These are phyloP conservation scores for Ophiocordyceps australis DNA, from an alignment of 2,329 filamentous ascomycete species.

Conservation along the genomic window DNA sequence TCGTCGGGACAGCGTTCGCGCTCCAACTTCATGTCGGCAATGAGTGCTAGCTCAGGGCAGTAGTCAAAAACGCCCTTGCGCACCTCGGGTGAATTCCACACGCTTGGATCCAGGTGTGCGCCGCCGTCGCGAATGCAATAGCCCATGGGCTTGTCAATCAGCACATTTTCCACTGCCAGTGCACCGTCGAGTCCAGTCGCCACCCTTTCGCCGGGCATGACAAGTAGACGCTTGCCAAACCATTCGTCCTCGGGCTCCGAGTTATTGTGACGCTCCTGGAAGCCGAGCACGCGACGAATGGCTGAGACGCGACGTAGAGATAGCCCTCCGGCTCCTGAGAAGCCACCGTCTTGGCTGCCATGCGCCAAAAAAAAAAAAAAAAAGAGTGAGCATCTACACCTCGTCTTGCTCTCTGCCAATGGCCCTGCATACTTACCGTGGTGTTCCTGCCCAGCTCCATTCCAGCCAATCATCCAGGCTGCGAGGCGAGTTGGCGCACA, in stretches of 20 bases:
- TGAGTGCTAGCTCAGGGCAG: conserved; percentile 41
- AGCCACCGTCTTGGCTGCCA: conserved; percentile 17
- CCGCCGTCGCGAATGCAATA: conserved; percentile 36
- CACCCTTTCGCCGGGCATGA: conserved; percentile 25
- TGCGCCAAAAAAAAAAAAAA: too few species aligned
- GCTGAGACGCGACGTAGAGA: conserved; percentile 32
- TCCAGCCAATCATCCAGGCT: conserved; percentile 29
- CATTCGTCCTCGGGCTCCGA: conserved; percentile 37
- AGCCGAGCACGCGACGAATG: conserved; percentile 30
- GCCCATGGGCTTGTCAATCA: conserved; percentile 30
- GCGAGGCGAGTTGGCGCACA: conserved; percentile 31
- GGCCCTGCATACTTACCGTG: too few species aligned
- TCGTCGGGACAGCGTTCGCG: conserved; percentile 22
- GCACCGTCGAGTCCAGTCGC: conserved; percentile 37
- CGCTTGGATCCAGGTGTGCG: conserved; percentile 19
- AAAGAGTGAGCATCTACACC: too few species aligned
- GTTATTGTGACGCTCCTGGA: conserved; percentile 22
- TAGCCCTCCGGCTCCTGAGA: conserved; percentile 32
- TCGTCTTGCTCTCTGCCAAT: too few species aligned
- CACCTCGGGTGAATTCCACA: conserved; percentile 28
- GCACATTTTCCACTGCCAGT: conserved; percentile 14
- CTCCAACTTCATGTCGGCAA: conserved; percentile 32
- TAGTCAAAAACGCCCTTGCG: conserved; percentile 35
- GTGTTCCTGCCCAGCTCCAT: conserved; percentile 35
- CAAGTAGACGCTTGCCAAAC: conserved; percentile 31